phyloP scores from a whole-genome alignment of 2,329 filamentous ascomycete species.

The Ophiostoma himal-ulmi region DNA sequence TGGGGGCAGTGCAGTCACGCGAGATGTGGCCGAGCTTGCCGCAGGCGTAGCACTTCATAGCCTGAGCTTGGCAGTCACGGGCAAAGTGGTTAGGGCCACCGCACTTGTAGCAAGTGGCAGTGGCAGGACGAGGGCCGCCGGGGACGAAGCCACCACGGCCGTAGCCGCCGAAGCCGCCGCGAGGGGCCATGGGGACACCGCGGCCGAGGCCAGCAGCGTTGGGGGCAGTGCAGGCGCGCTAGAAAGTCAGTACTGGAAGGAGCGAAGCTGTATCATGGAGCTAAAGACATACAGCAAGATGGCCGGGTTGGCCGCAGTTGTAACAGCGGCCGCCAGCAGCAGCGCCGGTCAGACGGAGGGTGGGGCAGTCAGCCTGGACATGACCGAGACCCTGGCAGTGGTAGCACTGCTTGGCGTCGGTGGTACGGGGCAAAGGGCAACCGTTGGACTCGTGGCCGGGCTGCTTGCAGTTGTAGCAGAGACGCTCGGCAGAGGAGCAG shows the following conservation, averaged over 20 bases:
- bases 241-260: not conserved
- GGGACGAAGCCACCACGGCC: conserved; percentile 65
- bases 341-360: conserved; percentile 80
- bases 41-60: conserved; percentile 98
- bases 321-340: conserved; percentile 86
- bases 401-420: conserved; percentile 99
- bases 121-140: conserved; percentile 61
- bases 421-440: conserved; percentile 93
- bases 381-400: conserved; percentile 98
- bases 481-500: conserved; percentile 93
- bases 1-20: conserved; percentile 89
- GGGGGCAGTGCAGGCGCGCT: conserved; percentile 71
- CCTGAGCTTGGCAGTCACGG: conserved; percentile 94
- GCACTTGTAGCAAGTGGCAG: conserved; percentile 68
- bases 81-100: conserved; percentile 95
- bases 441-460: conserved; percentile 94
- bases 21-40: conserved; percentile 94
- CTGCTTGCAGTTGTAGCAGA: conserved; percentile 99
- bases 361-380: conserved; percentile 98
- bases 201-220: conserved; percentile 56
- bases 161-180: conserved; percentile 55
- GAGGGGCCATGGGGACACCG: conserved; percentile 57
- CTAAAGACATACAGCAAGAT: conserved; percentile 66
- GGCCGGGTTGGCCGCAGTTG: conserved; percentile 87
- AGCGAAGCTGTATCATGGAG: conserved; percentile 12